phyloP scores from a whole-genome alignment of 1,139 yeast species.

The Geotrichum fermentans region DNA sequence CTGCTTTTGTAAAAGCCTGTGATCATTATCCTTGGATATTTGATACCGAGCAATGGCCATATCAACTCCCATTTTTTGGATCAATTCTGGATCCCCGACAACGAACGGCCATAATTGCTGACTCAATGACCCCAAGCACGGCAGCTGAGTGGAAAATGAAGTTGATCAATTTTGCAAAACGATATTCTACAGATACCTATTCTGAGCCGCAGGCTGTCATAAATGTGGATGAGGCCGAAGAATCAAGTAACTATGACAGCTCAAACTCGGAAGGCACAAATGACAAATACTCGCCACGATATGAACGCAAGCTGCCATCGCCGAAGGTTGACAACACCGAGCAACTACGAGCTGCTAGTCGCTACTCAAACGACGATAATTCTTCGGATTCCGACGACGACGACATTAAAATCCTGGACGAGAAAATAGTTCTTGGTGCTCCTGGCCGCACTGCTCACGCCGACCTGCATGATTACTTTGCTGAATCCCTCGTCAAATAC shows the following conservation, averaged over 20 bases:
- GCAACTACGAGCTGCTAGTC: neutral
- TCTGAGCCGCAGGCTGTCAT: constrained; percentile 52
- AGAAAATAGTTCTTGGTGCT: constrained; percentile 5
- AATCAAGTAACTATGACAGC: constrained; percentile 49
- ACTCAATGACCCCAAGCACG: neutral
- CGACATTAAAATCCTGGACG: constrained; percentile 1
- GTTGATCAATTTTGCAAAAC: neutral
- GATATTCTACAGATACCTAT: neutral
- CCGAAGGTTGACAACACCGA: neutral
- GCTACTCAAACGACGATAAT: neutral
- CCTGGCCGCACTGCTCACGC: constrained; percentile 1
- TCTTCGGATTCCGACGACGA: neutral
- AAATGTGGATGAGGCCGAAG: constrained; percentile 52
- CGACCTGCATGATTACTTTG: constrained; percentile 10
- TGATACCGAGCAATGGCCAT: constrained; percentile 5
- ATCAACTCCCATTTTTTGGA: constrained; percentile 4
- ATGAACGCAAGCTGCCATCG: neutral
- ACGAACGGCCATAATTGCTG: constrained; percentile 1
- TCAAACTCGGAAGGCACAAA: neutral
- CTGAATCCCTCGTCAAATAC: constrained; percentile 3
- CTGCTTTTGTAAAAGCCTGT: constrained; percentile 1
- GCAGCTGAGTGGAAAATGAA: neutral
- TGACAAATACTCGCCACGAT: neutral
- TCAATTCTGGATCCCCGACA: constrained; percentile 13
- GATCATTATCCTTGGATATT: constrained; percentile 5